Evolutionary conservation across 352 stramenopile species (phyloP), one percentile per base, ranked within the genome.

Genomic region (Lagenidium giganteum): DNA sequence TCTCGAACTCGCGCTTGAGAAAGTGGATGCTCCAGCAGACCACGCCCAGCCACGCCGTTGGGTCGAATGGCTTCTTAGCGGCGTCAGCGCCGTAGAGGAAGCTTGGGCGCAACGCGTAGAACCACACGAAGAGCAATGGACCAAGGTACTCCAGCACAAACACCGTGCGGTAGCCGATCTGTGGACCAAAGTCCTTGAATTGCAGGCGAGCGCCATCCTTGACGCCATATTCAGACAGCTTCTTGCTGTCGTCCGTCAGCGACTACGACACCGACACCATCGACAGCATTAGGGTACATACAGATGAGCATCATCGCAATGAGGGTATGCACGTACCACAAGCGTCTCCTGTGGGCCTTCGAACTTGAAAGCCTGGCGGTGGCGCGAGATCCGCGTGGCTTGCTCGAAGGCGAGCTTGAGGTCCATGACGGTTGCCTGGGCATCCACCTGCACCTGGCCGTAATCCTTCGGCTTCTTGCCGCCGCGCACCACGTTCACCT

Each of bases 151-250:
- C 86, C 33, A 73, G 48, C 22, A 95, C 32, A 42, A 96, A 95
- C 20, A 96, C 84, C 2, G 78, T 94, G 37, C 82, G 74, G 62
- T 94, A 94, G 26, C 82, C 84, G 51, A 95, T 94, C 50, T 95
- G 84, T 24, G 79, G 77, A 0, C 84, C 84, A 2, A 94, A 47
- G 58, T 95, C 79, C 51, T 86, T 83, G 57, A 93, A 81, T 29
- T 80, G 57, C 14, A 90, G 58, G 49, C 70, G 66, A 27, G 61
- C 46, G 28, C 50, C 57, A 40, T 66, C 54, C 51, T 71, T 73
- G 41, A 87, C 59, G 51, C 74, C 74, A 42, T 81, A 80, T 26
- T 65, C 52, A 29, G 60, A 57, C 21, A 90, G 56, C 46, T 69
- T 53, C 56, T 83, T 74, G 14, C 16, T 51, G 49, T 90, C 78